Conservation (phyloP, 2,329 filamentous ascomycete species). For the Mycocentrospora acerina region DNA sequence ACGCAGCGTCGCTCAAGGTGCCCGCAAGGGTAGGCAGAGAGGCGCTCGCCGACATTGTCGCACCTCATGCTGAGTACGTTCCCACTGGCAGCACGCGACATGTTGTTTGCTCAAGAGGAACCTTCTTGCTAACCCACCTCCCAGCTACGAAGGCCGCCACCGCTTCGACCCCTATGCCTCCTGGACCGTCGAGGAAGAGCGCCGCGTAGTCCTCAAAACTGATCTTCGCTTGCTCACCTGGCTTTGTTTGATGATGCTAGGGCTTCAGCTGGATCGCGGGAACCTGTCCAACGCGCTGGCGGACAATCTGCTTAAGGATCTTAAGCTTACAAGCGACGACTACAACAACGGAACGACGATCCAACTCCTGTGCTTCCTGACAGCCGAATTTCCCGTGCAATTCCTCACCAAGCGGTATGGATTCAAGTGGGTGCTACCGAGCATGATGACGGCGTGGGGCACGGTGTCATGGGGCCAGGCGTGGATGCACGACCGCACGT, state of each 20-base stretch:
- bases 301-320: constrained; percentile 32
- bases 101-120: too few relatives aligned
- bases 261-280: constrained; percentile 51
- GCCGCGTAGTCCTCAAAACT: constrained; percentile 55
- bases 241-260: constrained; percentile 49
- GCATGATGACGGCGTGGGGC: constrained; percentile 48
- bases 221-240: constrained; percentile 29
- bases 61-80: constrained; percentile 52
- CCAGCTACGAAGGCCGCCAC: constrained; percentile 54
- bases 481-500: constrained; percentile 55
- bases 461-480: constrained; percentile 65
- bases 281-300: constrained; percentile 42
- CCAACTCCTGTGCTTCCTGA: constrained; percentile 83
- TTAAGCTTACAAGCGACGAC: constrained; percentile 32
- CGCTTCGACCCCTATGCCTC: constrained; percentile 57
- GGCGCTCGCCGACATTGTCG: constrained; percentile 29
- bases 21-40: constrained; percentile 27
- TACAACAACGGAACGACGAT: constrained; percentile 47
- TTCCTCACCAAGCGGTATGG: constrained; percentile 49
- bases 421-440: constrained; percentile 46
- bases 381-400: constrained; percentile 46
- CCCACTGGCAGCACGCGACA: too few relatives aligned
- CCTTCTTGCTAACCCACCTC: not conserved
- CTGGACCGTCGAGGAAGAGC: constrained; percentile 60
- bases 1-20: constrained; percentile 25